Percentiles rank a stretch among this genome's conserved stretches.
Evolutionary conservation across 768 basidiomycete genomes (phyloP).

Genomic region (Pleurotus salmoneostramineus): DNA sequence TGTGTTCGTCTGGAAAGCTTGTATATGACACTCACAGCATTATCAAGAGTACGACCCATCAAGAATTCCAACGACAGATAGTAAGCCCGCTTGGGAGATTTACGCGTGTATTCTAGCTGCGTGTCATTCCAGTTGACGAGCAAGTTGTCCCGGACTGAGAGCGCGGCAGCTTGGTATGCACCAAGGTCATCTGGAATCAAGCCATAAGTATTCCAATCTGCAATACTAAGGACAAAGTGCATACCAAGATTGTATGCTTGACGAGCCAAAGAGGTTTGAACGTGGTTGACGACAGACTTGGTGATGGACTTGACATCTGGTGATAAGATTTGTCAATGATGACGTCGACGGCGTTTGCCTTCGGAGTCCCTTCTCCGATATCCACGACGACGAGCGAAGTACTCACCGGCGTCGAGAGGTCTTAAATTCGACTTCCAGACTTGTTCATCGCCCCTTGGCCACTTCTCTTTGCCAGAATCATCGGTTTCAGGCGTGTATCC

Average conservation of each 20-base stretch:
- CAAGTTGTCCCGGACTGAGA: conserved; percentile 85
- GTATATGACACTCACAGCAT: conserved; percentile 48
- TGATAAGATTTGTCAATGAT: conserved; percentile 5
- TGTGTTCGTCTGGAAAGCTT: conserved; percentile 32
- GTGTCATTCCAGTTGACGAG: conserved; percentile 90
- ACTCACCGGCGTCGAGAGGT: conserved; percentile 50
- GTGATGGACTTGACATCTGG: conserved; percentile 62
- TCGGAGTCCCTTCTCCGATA: conserved; percentile 7
- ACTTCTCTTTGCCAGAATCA: conserved; percentile 74
- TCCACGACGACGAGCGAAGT: background rate
- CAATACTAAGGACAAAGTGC: conserved; percentile 9
- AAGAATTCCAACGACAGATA: conserved; percentile 95
- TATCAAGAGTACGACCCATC: conserved; percentile 78
- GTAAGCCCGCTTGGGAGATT: conserved; percentile 86
- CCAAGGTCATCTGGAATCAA: conserved; percentile 58
- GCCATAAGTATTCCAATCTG: conserved; percentile 2
- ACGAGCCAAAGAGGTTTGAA: conserved; percentile 86
- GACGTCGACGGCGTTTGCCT: background rate
- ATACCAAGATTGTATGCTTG: conserved; percentile 84
- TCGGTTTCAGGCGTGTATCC: conserved; percentile 80
- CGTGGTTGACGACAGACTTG: conserved; percentile 75
- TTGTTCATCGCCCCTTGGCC: conserved; percentile 78
- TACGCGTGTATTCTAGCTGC: conserved; percentile 72
- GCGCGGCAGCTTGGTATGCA: conserved; percentile 88
- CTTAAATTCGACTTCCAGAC: conserved; percentile 67